These are phyloP conservation scores for Penicillium soppii DNA, from an alignment of 495 filamentous ascomycete species.

Conservation along the genomic window DNA sequence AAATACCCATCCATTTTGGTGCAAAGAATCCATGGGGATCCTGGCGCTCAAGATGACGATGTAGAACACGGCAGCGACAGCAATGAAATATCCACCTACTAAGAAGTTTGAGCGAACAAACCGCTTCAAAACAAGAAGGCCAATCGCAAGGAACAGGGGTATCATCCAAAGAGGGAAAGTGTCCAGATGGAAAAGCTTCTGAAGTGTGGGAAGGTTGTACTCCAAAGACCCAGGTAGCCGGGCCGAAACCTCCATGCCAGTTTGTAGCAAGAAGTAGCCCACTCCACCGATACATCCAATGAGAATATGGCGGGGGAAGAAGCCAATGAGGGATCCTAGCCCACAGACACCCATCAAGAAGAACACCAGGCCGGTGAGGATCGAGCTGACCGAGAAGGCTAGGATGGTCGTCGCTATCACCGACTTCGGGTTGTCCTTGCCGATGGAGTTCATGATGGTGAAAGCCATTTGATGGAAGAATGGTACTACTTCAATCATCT, in stretches of 20 bases:
- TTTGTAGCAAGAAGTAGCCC: slow-evolving; percentile 91
- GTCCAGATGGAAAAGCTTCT: slow-evolving; percentile 65
- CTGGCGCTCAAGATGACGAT: slow-evolving; percentile 65
- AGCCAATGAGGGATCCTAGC: slow-evolving; percentile 88
- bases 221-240: slow-evolving; percentile 79
- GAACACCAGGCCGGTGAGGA: slow-evolving; percentile 88
- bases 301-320: slow-evolving; percentile 94
- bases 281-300: slow-evolving; percentile 97
- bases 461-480: slow-evolving; percentile 98
- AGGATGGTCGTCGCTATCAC: slow-evolving; percentile 91
- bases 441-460: slow-evolving; percentile 75
- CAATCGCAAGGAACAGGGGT: slow-evolving; percentile 71
- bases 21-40: slow-evolving; percentile 60
- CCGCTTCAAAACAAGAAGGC: slow-evolving; percentile 72
- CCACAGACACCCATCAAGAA: slow-evolving; percentile 82
- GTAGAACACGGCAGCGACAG: slow-evolving; percentile 80
- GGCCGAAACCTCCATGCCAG: slow-evolving; percentile 92
- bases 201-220: slow-evolving; percentile 72
- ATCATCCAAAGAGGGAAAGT: slow-evolving; percentile 81
- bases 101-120: slow-evolving; percentile 77
- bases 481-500: slow-evolving; percentile 97
- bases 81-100: slow-evolving; percentile 82
- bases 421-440: slow-evolving; percentile 75
- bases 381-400: slow-evolving; percentile 85
- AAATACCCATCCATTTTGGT: slow-evolving; percentile 84